Base-by-base conservation (phyloP, 2,329 filamentous ascomycete species). In the Verticillium klebahnii region DNA sequence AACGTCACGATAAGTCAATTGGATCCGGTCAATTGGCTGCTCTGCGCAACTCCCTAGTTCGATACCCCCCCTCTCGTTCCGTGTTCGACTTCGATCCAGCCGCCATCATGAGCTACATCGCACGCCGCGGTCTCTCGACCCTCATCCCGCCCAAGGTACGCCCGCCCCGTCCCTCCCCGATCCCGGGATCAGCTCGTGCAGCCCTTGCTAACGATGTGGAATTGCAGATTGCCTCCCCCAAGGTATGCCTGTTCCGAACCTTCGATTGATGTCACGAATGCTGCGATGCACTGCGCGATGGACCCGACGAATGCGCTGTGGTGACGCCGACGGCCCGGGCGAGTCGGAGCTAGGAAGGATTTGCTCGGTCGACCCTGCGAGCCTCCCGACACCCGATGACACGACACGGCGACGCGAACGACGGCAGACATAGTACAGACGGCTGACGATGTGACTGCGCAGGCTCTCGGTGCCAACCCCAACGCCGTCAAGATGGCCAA, bases 401-500 rank as follows among this genome's bases (percentile, higher is more conserved):
- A 29, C 23, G 25, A 59, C 11, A 36, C 25, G 52, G 56, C 17
- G 3, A 57, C 37, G 56, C 9, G 23, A 50, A 6, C n/a, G 9
- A 19, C 19, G 19, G 11, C n/a, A 50, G 5, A 11, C 6, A 14
- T 6, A 50, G 19, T 7, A 50, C 9, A 50, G 45, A 36, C 31
- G 19, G 34, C 39, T 45, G 57, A 29, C 32, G 7, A 14, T 15
- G 40, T 2, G 29, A 45, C 4, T 12, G 7, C 25, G 57, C 39
- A 98, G 95, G 93, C 91, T 72, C 93, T 99, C 76, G 94, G 95
- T 74, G 90, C 91, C 76, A 93, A 93, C 71, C 92, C 93, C 76
- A 94, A 98, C 88, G 95, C 95, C 75, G 87, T 93, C 75, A 92
- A 94, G 78, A 98, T 99, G 95, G 91, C 96, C 79, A 91, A 93